These are phyloP conservation scores for Saccharomyces hybrid DNA, from an alignment of 1,139 yeast species.

Conservation along the genomic window DNA sequence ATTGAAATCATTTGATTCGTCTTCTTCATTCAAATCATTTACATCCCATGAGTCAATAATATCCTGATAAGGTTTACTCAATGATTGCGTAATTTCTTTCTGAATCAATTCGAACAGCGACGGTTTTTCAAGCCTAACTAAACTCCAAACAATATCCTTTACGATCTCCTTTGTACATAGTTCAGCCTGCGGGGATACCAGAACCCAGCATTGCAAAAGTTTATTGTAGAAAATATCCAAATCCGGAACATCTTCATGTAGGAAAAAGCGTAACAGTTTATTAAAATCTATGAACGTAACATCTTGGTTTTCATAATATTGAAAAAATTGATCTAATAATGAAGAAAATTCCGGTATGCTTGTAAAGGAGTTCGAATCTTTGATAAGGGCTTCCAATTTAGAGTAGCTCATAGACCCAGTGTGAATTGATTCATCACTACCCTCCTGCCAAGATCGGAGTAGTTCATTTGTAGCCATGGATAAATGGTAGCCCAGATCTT, in stretches of 20 bases:
- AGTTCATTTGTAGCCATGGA: slow-evolving; percentile 10
- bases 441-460: slow-evolving; percentile 7
- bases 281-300: slow-evolving; percentile 16
- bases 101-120: slow-evolving; percentile 8
- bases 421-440: neutral
- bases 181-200: slow-evolving; percentile 15
- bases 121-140: slow-evolving; percentile 11
- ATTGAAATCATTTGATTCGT: slow-evolving; percentile 2
- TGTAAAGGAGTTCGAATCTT: slow-evolving; percentile 11
- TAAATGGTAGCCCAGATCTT: slow-evolving; percentile 2
- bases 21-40: slow-evolving; percentile 9
- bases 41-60: slow-evolving; percentile 24
- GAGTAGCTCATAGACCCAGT: neutral
- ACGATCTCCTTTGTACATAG: slow-evolving; percentile 17
- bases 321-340: slow-evolving; percentile 24
- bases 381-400: slow-evolving; percentile 13
- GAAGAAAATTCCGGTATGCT: slow-evolving; percentile 24
- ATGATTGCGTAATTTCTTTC: slow-evolving; percentile 6
- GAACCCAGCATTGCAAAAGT: slow-evolving; percentile 28
- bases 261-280: slow-evolving; percentile 11
- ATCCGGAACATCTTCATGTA: slow-evolving; percentile 16
- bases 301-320: slow-evolving; percentile 20
- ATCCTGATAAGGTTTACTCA: slow-evolving; percentile 12
- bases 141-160: slow-evolving; percentile 16
- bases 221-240: slow-evolving; percentile 23